Base-by-base conservation (phyloP, 805 yeast genomes). In the Candida chauliodis region DNA sequence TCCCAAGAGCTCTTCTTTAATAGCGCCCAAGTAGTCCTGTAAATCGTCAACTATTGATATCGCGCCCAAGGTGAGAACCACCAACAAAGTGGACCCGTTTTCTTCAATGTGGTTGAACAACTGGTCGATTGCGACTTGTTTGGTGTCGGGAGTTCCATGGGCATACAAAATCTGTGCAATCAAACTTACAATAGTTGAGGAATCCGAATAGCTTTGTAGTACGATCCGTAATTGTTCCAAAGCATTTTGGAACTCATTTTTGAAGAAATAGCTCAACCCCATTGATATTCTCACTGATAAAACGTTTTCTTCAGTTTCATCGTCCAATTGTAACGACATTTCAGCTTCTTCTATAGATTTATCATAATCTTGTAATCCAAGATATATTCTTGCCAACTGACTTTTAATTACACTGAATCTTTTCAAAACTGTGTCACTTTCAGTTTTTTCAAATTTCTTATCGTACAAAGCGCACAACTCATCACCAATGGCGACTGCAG, bases 101-200 rank as follows among this genome's bases (percentile, higher is more conserved):
- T 62, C 66, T 43, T 75, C 81, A 28, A 89, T 76, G 49, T 72
- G 78, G 17, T 73, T 70, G 48, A 84, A 82, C 30, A 91, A 60
- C 56, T 88, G 95, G 49, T 89, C 96, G 33, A 85, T 53, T 0
- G 97, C 96, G 1, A 89, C 90, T 45, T 79, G 83, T 42, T 78
- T 81, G 1, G 93, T 79, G 4, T 84, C 93, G n/a, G 75, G 78
- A 0, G 79, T 75, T n/a, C 79, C 84, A 40, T 76, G 76, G 2
- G 87, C 86, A 63, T 82, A 84, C 35, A 93, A 66, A 0, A 90
- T 83, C 53, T 89, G 95, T 0, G 93, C 78, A 15, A 87, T 72
- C 20, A 91, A 60, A 5, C 82, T 76, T 11, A 87, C 79, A n/a
- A 88, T 70, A 44, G 81, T 73, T 45, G 75, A 78, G 4, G 84